A percentile compares a stretch with the other conserved stretches of the same genome.
These are phyloP conservation scores for Gossypium davidsonii DNA, from an alignment of 441 rosid species.

Conservation along the genomic window DNA sequence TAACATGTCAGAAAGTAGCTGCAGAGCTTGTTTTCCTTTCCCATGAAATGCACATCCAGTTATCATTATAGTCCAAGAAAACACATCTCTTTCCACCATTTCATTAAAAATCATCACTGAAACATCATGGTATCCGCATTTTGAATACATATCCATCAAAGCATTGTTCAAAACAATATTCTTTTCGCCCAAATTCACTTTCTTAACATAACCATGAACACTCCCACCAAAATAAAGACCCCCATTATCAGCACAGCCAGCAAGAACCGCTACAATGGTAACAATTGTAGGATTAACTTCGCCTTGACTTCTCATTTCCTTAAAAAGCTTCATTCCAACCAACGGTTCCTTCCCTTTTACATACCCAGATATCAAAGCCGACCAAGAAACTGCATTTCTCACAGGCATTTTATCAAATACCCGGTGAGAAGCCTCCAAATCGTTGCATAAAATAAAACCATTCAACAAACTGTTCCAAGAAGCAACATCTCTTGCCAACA, in stretches of 20 bases:
- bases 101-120: constrained; percentile 14
- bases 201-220: constrained; percentile 21
- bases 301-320: constrained; percentile 19
- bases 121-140: constrained; percentile 18
- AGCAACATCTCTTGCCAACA: constrained; percentile 23
- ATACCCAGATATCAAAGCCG: constrained; percentile 19
- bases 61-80: constrained; percentile 28
- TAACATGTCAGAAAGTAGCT: constrained; percentile 17
- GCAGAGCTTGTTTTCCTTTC: constrained; percentile 21
- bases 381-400: constrained; percentile 20
- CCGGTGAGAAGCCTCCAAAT: constrained; percentile 13
- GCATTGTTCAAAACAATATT: constrained; percentile 23
- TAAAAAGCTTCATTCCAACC: constrained; percentile 14
- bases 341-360: constrained; percentile 11
- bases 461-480: constrained; percentile 33
- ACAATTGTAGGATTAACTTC: constrained; percentile 7
- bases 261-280: constrained; percentile 24
- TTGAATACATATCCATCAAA: constrained; percentile 27
- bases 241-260: constrained; percentile 28
- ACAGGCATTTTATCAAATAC: constrained; percentile 18
- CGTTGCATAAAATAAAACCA: constrained; percentile 21
- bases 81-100: constrained; percentile 22
- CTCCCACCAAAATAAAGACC: constrained; percentile 19
- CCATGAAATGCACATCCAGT: constrained; percentile 26
- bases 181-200: constrained; percentile 5